phyloP scores from a whole-genome alignment of 768 basidiomycete genomes.

The Mycena epipterygia region DNA sequence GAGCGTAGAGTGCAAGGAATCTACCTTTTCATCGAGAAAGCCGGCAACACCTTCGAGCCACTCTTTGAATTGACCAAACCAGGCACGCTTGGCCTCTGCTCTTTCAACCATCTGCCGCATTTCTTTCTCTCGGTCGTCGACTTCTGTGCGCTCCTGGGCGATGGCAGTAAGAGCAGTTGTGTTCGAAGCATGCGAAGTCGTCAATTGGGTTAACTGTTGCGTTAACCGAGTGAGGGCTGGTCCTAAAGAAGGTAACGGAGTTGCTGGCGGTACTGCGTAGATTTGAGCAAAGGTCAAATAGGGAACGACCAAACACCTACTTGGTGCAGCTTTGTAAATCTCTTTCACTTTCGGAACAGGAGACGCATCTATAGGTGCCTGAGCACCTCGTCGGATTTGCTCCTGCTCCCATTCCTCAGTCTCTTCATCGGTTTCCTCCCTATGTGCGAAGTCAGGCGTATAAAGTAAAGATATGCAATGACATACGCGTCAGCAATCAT shows the following conservation, averaged over 20 bases:
- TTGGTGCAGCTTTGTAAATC: conserved; percentile 78
- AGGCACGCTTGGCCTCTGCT: conserved; percentile 84
- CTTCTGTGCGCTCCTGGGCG: conserved; percentile 71
- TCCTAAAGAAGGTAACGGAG: conserved; percentile 74
- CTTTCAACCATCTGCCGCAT: conserved; percentile 80
- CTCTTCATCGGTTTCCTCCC: conserved; percentile 89
- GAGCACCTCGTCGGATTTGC: conserved; percentile 83
- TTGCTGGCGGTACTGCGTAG: conserved; percentile 72
- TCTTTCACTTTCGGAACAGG: conserved; percentile 60
- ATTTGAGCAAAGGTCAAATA: conserved; percentile 30
- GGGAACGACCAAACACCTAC: conserved; percentile 55
- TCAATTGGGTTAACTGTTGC: conserved; percentile 69
- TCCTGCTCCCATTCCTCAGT: conserved; percentile 88
- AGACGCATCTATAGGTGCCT: conserved; percentile 55
- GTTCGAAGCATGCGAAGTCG: conserved; percentile 77
- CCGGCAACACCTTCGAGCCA: conserved; percentile 87
- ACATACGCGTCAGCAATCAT: conserved; percentile 84
- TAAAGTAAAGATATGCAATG: neutral
- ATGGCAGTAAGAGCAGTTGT: conserved; percentile 69
- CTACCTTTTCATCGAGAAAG: conserved; percentile 92
- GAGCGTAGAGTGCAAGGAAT: conserved; percentile 7
- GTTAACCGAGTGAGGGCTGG: conserved; percentile 73
- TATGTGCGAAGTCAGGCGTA: conserved; percentile 42
- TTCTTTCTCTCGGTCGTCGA: conserved; percentile 78
- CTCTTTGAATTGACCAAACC: conserved; percentile 84